Base-by-base conservation (phyloP, 108 stramenopile genomes). In the Cyclotella choctawhatcheeana region DNA sequence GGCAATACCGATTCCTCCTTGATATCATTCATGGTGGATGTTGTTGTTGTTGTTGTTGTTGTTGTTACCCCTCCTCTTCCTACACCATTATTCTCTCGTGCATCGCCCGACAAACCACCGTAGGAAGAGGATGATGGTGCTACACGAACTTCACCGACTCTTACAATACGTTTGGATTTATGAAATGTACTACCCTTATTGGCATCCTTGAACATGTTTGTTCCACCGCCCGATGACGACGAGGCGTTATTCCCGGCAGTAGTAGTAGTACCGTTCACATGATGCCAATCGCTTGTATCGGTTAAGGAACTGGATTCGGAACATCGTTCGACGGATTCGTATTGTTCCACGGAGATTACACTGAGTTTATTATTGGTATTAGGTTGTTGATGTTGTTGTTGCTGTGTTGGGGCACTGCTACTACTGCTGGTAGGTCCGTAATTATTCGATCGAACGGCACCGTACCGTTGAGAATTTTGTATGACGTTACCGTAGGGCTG, bases 251-350 rank as follows among this genome's bases (percentile, higher is more conserved):
- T n/a, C n/a, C n/a, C n/a, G n/a, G n/a, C n/a, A n/a, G n/a, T n/a
- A n/a, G n/a, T n/a, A n/a, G n/a, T n/a, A n/a, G n/a, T n/a, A n/a
- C n/a, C n/a, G n/a, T n/a, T n/a, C n/a, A n/a, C n/a, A n/a, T 34
- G 40, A 21, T 71, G 64, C 63, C 69, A 70, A 48, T 69, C 69
- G 32, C 47, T 58, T 20, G 69, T 64, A 37, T 78, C 70, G 10
- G 77, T 78, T 30, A 78, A 53, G 10, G 77, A 78, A 50, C 77
- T 78, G 8, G 77, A 78, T 71, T 78, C 77, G 6, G 77, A 78
- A 60, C 69, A 59, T 48, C 67, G 61, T 54, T 77, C 76, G 7
- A 77, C 76, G 21, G 76, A 77, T 45, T 63, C 61, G 33, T 51
- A 64, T 62, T 40, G 43, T 26, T 44, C 43, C 21, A 61, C 60